Evolutionary conservation across 2,329 filamentous ascomycete genomes (phyloP).

Genomic region (Fusarium albidum): DNA sequence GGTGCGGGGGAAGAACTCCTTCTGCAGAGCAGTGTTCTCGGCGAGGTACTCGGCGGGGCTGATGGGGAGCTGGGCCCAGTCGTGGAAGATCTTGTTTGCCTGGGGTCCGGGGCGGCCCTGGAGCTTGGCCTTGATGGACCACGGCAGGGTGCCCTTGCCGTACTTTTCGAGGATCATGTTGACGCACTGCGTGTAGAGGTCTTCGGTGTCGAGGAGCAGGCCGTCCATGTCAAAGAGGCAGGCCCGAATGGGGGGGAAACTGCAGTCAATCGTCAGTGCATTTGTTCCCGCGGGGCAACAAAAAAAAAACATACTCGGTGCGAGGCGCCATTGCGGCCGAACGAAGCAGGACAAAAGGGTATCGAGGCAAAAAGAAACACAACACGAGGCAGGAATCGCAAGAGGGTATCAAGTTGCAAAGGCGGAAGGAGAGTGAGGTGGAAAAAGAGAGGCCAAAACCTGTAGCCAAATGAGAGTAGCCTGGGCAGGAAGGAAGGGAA

Average conservation of each 20-base stretch:
- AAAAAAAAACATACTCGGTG: conserved; percentile 51
- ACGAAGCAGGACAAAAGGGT: not conserved
- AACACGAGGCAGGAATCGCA: not conserved
- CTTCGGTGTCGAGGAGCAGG: conserved; percentile 92
- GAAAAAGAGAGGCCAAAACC: not conserved
- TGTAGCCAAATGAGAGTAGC: not conserved
- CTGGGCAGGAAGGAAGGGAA: not conserved
- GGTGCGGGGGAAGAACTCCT: conserved; percentile 75
- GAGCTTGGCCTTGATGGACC: conserved; percentile 91
- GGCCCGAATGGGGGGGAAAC: conserved; percentile 82
- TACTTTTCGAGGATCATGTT: conserved; percentile 84
- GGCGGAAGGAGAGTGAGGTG: not conserved
- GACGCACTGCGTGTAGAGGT: conserved; percentile 83
- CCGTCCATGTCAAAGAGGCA: conserved; percentile 99
- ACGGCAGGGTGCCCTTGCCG: conserved; percentile 78
- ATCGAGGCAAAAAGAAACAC: not conserved
- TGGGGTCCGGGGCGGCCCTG: conserved; percentile 65
- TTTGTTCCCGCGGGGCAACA: no score
- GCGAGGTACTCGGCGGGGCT: conserved; percentile 70
- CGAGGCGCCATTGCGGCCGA: conserved; percentile 50
- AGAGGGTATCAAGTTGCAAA: conserved; percentile 7
- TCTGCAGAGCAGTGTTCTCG: conserved; percentile 70
- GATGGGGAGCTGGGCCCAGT: conserved; percentile 89
- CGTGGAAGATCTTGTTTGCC: conserved; percentile 66
- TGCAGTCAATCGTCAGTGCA: conserved; percentile 45